Base-by-base conservation (phyloP, 208 protist genomes). In the Crithidia expoeki region DNA sequence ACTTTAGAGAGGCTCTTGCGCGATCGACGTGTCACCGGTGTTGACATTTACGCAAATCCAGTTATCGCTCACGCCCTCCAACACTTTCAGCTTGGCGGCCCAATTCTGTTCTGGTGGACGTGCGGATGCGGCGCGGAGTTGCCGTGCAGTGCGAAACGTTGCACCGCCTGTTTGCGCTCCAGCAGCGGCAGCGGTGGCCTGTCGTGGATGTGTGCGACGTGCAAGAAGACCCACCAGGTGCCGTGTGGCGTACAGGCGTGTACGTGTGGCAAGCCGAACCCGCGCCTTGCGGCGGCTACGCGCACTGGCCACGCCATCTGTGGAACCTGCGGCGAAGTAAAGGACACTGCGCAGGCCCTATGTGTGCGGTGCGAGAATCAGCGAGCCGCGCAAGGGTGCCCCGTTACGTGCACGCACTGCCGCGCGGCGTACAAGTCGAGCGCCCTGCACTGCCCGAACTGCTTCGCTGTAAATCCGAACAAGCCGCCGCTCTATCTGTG, bases 61-160 rank as follows among this genome's bases (percentile, higher is more conserved):
- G 40, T 49, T 21, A 80, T 94, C 32, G 79, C 82, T 16, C 78
- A 62, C 27, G 72, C 81, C 28, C 60, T 90, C 59, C 79, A 92
- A 36, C 51, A 73, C 38, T 91, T 91, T 67, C 25, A 72, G 16
- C 36, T 91, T 19, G 83, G 78, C 4, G 66, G 79, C 34, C 71
- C 75, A 0, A 9, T 59, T 5, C 30, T 57, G 19, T 94, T 92
- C 56, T 94, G 86, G 86, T 94, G 89, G 89, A 33, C 23, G 27
- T 94, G 89, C 68, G 86, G 89, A 9, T 94, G 89, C 65, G 89
- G 89, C 0, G 71, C 74, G 32, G 59, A 76, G 47, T 58, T 86
- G 32, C 86, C 89, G 23, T 63, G 80, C 64, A 76, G 70, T 32
- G 73, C 86, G n/a, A 84, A 83, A 68, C 76, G 78, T 27, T 94